Evolutionary conservation across 192 early-diverging fungal genomes (phyloP).

Genomic region (Geosiphon pyriformis): DNA sequence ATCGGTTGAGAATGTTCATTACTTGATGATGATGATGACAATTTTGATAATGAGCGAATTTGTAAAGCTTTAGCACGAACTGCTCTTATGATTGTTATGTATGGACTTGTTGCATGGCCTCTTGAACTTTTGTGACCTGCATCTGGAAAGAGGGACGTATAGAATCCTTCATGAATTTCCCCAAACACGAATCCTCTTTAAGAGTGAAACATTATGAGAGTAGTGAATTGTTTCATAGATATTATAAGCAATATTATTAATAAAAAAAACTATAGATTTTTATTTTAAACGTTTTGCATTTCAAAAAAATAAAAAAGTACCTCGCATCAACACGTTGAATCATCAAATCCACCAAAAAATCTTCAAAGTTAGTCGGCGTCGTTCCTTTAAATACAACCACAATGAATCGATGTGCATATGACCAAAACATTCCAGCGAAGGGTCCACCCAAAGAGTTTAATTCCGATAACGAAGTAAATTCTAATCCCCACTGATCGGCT

Average conservation of each 20-base stretch:
- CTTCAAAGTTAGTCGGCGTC: constrained; percentile 43
- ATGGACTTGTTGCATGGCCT: constrained; percentile 30
- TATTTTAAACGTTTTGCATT: too few species aligned
- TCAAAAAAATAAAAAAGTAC: too few species aligned
- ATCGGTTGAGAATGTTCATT: constrained; percentile 28
- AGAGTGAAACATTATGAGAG: too few species aligned
- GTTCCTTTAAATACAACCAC: constrained; percentile 47
- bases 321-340: constrained; percentile 48
- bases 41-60: constrained; percentile 27
- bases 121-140: constrained; percentile 1
- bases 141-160: constrained; percentile 41
- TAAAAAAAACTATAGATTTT: too few species aligned
- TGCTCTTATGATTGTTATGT: constrained; percentile 37
- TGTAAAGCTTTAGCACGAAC: constrained; percentile 26
- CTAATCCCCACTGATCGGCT: constrained; percentile 25
- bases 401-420: constrained; percentile 38
- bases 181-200: constrained; percentile 46
- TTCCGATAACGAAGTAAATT: constrained; percentile 42
- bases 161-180: constrained; percentile 49
- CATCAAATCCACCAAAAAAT: constrained; percentile 41
- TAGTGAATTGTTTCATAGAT: too few species aligned
- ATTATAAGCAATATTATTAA: too few species aligned
- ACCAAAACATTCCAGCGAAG: constrained; percentile 46
- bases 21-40: background rate
- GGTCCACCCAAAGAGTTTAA: constrained; percentile 44